Conservation (phyloP, 495 filamentous ascomycete species). For the Aspergillus bridgeri region DNA sequence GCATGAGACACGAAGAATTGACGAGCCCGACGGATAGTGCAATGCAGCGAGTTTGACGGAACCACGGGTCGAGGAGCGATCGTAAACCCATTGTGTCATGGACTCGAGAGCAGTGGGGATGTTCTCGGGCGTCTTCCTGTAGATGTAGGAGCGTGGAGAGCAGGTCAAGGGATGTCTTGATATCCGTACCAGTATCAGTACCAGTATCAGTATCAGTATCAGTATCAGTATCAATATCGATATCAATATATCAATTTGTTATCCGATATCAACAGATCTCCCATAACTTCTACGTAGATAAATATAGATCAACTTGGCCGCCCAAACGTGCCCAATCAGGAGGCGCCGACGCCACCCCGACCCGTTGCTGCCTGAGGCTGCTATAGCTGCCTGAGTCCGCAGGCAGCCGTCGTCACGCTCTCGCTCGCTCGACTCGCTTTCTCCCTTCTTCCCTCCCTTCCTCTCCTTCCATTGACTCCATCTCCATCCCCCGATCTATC, state of each 20-base stretch:
- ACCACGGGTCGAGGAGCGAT: not conserved
- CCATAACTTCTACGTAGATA: too few species aligned
- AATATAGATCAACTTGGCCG: too few species aligned
- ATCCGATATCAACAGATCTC: too few species aligned
- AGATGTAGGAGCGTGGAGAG: too few species aligned
- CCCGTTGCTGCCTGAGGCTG: not conserved
- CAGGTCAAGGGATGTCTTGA: too few species aligned
- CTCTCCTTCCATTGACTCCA: conserved; percentile 1
- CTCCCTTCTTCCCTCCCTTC: not conserved
- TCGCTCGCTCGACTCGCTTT: not conserved
- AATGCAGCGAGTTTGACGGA: not conserved
- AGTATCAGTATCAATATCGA: too few species aligned
- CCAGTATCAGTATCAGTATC: too few species aligned
- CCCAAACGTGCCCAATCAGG: not conserved
- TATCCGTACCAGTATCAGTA: too few species aligned
- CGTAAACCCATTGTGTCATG: not conserved
- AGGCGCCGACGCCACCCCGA: not conserved
- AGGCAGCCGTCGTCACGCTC: not conserved
- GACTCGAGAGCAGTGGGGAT: not conserved
- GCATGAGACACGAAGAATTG: not conserved
- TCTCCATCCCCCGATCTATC: conserved; percentile 2
- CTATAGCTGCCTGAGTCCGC: not conserved
- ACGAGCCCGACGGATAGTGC: not conserved
- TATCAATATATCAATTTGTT: too few species aligned
- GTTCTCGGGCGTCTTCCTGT: not conserved